Conservation (phyloP, 2,329 filamentous ascomycete species). For the Mariannaea elegans region DNA sequence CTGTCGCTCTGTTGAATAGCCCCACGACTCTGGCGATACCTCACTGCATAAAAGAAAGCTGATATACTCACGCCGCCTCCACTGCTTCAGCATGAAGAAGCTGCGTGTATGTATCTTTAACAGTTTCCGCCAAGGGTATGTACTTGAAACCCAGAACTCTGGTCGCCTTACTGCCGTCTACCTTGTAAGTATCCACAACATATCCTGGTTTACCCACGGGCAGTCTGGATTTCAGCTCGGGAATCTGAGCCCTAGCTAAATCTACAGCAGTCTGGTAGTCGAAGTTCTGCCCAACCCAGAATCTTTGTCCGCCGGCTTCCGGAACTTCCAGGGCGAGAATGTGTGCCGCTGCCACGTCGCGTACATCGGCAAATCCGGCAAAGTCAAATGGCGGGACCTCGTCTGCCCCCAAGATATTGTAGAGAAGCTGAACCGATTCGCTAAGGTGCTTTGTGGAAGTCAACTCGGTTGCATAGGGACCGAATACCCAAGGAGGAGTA, state of each 20-base stretch:
- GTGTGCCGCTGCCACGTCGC: conserved; percentile 68
- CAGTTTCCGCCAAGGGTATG: conserved; percentile 50
- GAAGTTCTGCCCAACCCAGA: conserved; percentile 69
- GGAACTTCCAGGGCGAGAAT: conserved; percentile 64
- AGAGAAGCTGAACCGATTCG: conserved; percentile 28
- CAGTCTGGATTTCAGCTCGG: conserved; percentile 47
- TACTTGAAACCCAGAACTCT: conserved; percentile 67
- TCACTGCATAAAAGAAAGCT: no score
- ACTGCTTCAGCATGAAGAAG: conserved; percentile 3
- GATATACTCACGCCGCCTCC: no score
- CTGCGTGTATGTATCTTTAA: conserved; percentile 21
- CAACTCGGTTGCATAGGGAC: conserved; percentile 57
- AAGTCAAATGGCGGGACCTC: conserved; percentile 34
- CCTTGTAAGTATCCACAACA: conserved; percentile 49
- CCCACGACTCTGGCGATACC: no score
- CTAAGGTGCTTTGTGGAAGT: conserved; percentile 24
- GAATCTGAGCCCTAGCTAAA: conserved; percentile 64
- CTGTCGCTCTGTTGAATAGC: no score
- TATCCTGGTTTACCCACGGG: conserved; percentile 28
- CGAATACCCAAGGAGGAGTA: conserved; percentile 70
- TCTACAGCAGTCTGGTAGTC: conserved; percentile 65
- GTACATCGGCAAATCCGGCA: conserved; percentile 61
- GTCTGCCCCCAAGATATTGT: conserved; percentile 25
- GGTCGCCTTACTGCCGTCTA: conserved; percentile 50
- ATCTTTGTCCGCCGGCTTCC: conserved; percentile 67